These are phyloP conservation scores for Breynia disticha DNA, from an alignment of 441 rosid species.

Conservation along the genomic window DNA sequence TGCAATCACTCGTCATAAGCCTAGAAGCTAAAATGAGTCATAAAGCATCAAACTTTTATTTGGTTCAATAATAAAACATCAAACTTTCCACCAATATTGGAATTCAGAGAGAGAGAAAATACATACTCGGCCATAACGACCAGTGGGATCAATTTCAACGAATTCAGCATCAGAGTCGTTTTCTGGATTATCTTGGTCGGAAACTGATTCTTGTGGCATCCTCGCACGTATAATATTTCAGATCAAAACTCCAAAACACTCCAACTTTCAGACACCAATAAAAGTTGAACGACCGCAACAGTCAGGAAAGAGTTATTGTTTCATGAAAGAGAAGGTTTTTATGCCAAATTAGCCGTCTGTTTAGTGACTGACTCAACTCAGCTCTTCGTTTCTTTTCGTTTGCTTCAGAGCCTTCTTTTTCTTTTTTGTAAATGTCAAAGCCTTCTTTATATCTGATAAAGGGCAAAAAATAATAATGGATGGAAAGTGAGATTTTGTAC, in stretches of 20 bases:
- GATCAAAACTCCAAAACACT: background rate
- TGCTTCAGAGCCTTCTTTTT: background rate
- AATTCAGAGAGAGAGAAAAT: background rate
- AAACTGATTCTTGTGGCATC: slow-evolving; percentile 43
- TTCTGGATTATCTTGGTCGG: slow-evolving; percentile 45
- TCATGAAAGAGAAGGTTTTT: background rate
- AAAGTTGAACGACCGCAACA: background rate
- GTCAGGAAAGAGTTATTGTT: background rate
- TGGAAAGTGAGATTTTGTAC: background rate
- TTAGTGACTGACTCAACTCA: background rate
- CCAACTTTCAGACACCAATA: background rate
- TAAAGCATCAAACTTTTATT: background rate
- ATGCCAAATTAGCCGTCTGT: background rate
- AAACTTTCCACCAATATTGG: background rate
- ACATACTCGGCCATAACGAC: slow-evolving; percentile 95
- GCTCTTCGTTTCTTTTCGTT: background rate
- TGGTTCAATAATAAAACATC: too few relatives aligned
- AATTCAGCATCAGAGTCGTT: slow-evolving; percentile 51
- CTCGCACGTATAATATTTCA: slow-evolving; percentile 1
- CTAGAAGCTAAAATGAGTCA: too few relatives aligned
- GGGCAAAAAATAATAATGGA: background rate
- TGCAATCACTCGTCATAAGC: background rate
- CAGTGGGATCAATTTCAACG: slow-evolving; percentile 82
- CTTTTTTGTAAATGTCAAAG: background rate
- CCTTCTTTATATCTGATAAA: background rate